phyloP scores from a whole-genome alignment of 768 basidiomycete genomes.

The Lactifluus pinguis region DNA sequence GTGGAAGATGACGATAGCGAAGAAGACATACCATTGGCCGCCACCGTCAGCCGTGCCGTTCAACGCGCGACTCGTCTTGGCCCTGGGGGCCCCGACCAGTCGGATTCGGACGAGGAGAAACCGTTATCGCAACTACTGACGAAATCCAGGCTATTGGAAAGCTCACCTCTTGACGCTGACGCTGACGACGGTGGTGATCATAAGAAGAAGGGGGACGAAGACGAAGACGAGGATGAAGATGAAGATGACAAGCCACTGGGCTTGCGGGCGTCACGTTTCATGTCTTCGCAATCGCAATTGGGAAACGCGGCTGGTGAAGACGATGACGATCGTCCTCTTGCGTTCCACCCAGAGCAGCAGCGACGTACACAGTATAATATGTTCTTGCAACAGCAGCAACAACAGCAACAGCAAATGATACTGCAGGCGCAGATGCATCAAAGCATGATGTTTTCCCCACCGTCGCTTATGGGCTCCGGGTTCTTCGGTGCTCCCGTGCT shows the following conservation, averaged over 20 bases:
- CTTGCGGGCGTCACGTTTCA: slow-evolving; percentile 48
- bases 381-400: slow-evolving; percentile 35
- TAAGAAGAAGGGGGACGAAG: slow-evolving; percentile 34
- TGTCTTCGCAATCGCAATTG: slow-evolving; percentile 10
- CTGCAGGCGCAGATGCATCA: slow-evolving; percentile 49
- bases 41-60: slow-evolving; percentile 47
- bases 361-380: slow-evolving; percentile 50
- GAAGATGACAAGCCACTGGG: slow-evolving; percentile 70
- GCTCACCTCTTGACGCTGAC: slow-evolving; percentile 36
- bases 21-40: slow-evolving; percentile 71
- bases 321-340: slow-evolving; percentile 59
- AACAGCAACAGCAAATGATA: slow-evolving; percentile 52
- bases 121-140: slow-evolving; percentile 57
- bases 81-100: slow-evolving; percentile 25
- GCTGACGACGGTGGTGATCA: slow-evolving; percentile 23
- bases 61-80: slow-evolving; percentile 33
- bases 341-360: slow-evolving; percentile 71
- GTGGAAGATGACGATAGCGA: slow-evolving; percentile 46
- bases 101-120: slow-evolving; percentile 62
- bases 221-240: slow-evolving; percentile 38
- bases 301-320: slow-evolving; percentile 18
- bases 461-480: slow-evolving; percentile 60
- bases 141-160: slow-evolving; percentile 32
- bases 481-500: slow-evolving; percentile 51
- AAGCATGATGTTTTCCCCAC: slow-evolving; percentile 61